Percentiles rank a stretch among this genome's conserved stretches.
These are phyloP conservation scores for Aspergillus funiculosus DNA, from an alignment of 495 filamentous ascomycete genomes.

Conservation along the genomic window DNA sequence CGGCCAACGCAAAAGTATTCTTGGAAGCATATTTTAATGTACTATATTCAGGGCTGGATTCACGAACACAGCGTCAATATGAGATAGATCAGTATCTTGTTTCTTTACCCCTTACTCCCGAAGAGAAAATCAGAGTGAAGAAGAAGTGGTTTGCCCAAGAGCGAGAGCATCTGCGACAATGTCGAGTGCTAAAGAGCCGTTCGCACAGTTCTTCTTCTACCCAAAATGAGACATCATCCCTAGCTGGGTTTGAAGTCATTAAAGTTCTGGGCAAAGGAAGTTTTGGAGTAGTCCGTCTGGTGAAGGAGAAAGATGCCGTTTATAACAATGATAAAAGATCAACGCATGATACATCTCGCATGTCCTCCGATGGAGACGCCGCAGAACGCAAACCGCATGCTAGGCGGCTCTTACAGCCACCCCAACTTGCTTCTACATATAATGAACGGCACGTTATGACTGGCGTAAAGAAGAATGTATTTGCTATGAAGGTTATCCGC, in stretches of 20 bases:
- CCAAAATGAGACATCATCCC: slow-evolving; percentile 38
- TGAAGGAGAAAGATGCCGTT: slow-evolving; percentile 58
- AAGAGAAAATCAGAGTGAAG: slow-evolving; percentile 51
- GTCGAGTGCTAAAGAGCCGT: slow-evolving; percentile 59
- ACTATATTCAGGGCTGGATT: slow-evolving; percentile 47
- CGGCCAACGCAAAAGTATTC: slow-evolving; percentile 75
- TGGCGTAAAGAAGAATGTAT: slow-evolving; percentile 53
- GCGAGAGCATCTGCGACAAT: slow-evolving; percentile 68
- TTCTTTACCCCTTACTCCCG: slow-evolving; percentile 42
- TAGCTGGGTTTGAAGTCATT: slow-evolving; percentile 69
- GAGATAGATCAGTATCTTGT: slow-evolving; percentile 61
- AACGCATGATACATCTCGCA: neutral
- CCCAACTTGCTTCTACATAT: slow-evolving; percentile 21
- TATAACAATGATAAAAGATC: no score
- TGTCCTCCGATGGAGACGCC: neutral
- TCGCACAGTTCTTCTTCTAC: slow-evolving; percentile 35
- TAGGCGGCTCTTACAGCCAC: neutral
- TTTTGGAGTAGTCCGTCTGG: slow-evolving; percentile 85
- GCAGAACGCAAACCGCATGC: neutral
- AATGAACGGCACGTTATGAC: slow-evolving; percentile 27
- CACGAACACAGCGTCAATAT: slow-evolving; percentile 60
- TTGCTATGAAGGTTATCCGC: slow-evolving; percentile 93
- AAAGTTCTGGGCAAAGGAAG: slow-evolving; percentile 92
- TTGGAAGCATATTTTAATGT: slow-evolving; percentile 78
- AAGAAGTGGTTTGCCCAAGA: slow-evolving; percentile 59